phyloP scores from a whole-genome alignment of 345 rosid genomes.

The Hypericum perforatum region DNA sequence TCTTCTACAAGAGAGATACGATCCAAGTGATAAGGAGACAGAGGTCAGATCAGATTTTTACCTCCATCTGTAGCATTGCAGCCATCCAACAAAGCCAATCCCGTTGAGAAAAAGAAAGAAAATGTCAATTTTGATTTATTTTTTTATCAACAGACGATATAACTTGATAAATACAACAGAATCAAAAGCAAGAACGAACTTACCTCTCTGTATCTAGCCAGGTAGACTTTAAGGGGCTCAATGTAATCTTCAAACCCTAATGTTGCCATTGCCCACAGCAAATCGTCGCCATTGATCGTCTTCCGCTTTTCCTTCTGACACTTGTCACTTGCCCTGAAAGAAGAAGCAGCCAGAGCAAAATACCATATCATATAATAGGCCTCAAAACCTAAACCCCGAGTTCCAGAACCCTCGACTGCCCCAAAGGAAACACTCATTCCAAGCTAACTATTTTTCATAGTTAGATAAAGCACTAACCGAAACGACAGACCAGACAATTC shows the following conservation, averaged over 20 bases:
- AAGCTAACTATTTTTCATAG: neutral
- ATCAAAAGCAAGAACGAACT: neutral
- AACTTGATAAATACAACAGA: neutral
- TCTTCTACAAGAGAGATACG: neutral
- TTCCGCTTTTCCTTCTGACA: conserved; percentile 98
- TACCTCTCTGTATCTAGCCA: conserved; percentile 79
- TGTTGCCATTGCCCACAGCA: conserved; percentile 95
- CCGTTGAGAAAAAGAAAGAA: conserved; percentile 11
- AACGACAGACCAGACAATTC: neutral
- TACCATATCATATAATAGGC: neutral
- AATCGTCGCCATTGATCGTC: conserved; percentile 91
- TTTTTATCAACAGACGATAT: conserved; percentile 1
- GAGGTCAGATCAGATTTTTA: conserved; percentile 19
- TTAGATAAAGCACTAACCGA: neutral
- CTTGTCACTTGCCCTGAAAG: conserved; percentile 86
- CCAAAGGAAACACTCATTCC: neutral
- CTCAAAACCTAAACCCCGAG: neutral
- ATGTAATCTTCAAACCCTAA: conserved; percentile 96
- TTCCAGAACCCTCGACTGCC: too few relatives aligned
- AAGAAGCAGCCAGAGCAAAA: conserved; percentile 3
- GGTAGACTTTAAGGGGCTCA: conserved; percentile 76
- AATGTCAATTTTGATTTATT: too few relatives aligned
- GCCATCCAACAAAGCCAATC: conserved; percentile 5
- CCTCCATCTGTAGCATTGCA: conserved; percentile 73
- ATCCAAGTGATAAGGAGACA: neutral